Conservation (phyloP, 2,329 filamentous ascomycete species). For the Neonectria ditissima region DNA sequence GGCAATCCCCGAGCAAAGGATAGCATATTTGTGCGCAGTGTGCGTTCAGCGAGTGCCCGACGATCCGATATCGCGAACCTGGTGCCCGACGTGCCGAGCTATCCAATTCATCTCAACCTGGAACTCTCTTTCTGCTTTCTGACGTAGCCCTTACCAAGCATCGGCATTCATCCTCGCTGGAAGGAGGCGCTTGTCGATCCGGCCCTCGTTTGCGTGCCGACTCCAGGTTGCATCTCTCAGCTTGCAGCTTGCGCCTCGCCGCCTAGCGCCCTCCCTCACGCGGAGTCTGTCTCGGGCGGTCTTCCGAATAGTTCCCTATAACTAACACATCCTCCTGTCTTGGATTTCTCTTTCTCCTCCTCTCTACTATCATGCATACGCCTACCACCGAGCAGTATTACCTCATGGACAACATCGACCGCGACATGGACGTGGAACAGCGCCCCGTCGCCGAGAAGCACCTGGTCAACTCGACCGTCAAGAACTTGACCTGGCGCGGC, state of each 20-base stretch:
- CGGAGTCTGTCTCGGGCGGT: background rate
- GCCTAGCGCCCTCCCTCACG: background rate
- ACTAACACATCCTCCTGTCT: background rate
- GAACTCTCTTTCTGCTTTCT: background rate
- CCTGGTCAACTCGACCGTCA: conserved; percentile 72
- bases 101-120: background rate
- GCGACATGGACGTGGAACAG: conserved; percentile 42
- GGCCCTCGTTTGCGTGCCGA: background rate
- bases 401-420: conserved; percentile 16
- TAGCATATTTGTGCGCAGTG: too few relatives aligned
- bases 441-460: conserved; percentile 56
- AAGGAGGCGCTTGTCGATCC: background rate
- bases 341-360: background rate
- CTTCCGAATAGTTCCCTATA: background rate
- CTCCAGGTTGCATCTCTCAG: too few relatives aligned
- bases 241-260: conserved; percentile 8
- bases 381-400: background rate
- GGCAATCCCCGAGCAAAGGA: too few relatives aligned
- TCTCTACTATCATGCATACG: background rate
- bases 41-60: background rate
- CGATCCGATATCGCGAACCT: background rate
- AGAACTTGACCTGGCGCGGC: conserved; percentile 73
- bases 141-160: background rate
- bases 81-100: background rate
- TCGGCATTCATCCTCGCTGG: background rate